phyloP scores from a whole-genome alignment of 495 filamentous ascomycete genomes.

The Oleoguttula mirabilis region DNA sequence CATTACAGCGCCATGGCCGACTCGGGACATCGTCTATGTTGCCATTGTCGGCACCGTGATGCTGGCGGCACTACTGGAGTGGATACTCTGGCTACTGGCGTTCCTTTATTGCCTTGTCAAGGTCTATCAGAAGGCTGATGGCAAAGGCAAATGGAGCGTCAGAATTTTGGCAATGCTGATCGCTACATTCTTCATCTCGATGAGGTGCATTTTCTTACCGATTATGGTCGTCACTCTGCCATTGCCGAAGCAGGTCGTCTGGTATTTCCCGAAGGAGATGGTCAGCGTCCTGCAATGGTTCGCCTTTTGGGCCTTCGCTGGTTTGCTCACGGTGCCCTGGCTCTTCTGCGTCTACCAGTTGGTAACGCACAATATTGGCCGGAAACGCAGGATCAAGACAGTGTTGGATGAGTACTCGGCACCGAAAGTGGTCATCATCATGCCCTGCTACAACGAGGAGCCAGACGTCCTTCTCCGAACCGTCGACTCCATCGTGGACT shows the following conservation, averaged over 20 bases:
- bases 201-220: constrained; percentile 75
- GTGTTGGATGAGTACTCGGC: constrained; percentile 74
- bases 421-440: constrained; percentile 91
- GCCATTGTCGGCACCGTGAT: constrained; percentile 71
- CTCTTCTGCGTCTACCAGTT: constrained; percentile 85
- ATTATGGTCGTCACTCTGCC: constrained; percentile 93
- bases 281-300: constrained; percentile 79
- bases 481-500: constrained; percentile 83
- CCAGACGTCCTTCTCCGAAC: constrained; percentile 78
- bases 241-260: constrained; percentile 56
- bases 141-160: constrained; percentile 71
- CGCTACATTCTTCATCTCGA: constrained; percentile 54
- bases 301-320: constrained; percentile 89
- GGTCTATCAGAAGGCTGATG: constrained; percentile 81
- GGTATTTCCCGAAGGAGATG: constrained; percentile 55
- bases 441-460: constrained; percentile 94
- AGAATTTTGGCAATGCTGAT: constrained; percentile 64
- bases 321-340: constrained; percentile 77
- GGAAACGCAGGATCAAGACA: constrained; percentile 68
- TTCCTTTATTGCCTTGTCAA: constrained; percentile 87
- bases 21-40: constrained; percentile 62
- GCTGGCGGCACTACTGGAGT: constrained; percentile 78
- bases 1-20: constrained; percentile 24
- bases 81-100: constrained; percentile 85
- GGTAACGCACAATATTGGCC: constrained; percentile 72